phyloP scores from a whole-genome alignment of 2,329 filamentous ascomycete genomes.

The Eurotiales sp. region DNA sequence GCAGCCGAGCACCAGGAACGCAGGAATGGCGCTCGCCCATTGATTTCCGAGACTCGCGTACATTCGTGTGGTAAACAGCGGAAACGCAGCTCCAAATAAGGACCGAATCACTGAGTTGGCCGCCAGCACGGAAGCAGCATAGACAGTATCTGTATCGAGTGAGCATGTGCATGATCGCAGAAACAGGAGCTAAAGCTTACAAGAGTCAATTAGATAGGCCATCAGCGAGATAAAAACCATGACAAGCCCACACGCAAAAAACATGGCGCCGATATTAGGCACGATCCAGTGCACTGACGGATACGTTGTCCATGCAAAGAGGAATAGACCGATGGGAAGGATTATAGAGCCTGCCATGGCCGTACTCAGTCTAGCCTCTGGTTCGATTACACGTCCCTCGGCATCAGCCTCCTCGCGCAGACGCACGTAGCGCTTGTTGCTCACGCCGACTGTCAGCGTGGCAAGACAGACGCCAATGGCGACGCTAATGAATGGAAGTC shows the following conservation, averaged over 20 bases:
- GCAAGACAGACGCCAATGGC: no score
- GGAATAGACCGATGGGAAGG: conserved; percentile 46
- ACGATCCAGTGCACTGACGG: conserved; percentile 39
- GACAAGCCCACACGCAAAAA: conserved; percentile 41
- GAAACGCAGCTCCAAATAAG: conserved; percentile 38
- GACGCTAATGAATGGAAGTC: no score
- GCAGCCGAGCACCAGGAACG: conserved; percentile 43
- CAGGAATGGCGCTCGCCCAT: conserved; percentile 45
- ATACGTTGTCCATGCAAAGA: conserved; percentile 47
- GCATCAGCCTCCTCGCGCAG: no score
- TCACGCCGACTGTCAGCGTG: no score
- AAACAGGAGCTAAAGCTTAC: no score
- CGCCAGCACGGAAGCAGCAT: conserved; percentile 38
- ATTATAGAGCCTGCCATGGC: conserved; percentile 47
- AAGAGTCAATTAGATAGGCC: conserved; percentile 42
- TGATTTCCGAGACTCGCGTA: conserved; percentile 44
- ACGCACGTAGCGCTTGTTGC: no score
- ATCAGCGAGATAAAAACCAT: conserved; percentile 37
- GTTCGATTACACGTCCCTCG: no score
- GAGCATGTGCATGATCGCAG: no score
- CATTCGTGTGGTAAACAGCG: conserved; percentile 45
- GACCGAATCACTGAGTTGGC: conserved; percentile 47
- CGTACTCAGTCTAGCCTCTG: conserved; percentile 48
- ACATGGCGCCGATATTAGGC: conserved; percentile 23
- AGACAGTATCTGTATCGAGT: no score